A percentile compares a stretch with the other conserved stretches of the same genome.
phyloP scores from a whole-genome alignment of 495 filamentous ascomycete genomes.

The Podospora tetraspora region DNA sequence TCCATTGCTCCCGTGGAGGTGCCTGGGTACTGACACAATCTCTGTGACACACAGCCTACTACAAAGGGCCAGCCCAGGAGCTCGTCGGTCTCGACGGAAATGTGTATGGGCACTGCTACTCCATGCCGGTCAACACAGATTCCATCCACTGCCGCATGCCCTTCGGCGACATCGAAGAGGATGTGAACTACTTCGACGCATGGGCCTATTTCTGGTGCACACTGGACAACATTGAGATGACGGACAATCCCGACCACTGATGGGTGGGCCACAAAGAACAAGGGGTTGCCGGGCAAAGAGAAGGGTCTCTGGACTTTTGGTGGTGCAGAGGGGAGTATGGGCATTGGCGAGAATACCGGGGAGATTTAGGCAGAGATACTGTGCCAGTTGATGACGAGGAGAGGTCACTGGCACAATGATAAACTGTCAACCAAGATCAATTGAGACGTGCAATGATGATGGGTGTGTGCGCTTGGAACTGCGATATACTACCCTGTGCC shows the following conservation, averaged over 20 bases:
- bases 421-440: not conserved
- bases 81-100: not conserved
- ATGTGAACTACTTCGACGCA: too few species aligned
- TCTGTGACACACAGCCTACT: not conserved
- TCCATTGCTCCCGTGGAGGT: too few species aligned
- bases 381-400: not conserved
- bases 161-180: too few species aligned
- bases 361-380: not conserved
- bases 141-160: not conserved
- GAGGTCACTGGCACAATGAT: not conserved
- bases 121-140: not conserved
- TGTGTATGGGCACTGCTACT: not conserved
- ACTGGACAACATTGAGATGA: not conserved
- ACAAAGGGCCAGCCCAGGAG: not conserved
- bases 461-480: not conserved
- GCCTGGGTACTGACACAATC: not conserved
- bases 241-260: not conserved
- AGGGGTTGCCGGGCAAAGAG: not conserved
- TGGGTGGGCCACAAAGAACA: not conserved
- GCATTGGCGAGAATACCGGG: too few species aligned
- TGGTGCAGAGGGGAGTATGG: too few species aligned
- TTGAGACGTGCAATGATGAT: not conserved
- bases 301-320: too few species aligned
- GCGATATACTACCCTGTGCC: not conserved
- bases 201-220: not conserved